phyloP scores from a whole-genome alignment of 2,329 filamentous ascomycete species.

The Pyricularia grisea region DNA sequence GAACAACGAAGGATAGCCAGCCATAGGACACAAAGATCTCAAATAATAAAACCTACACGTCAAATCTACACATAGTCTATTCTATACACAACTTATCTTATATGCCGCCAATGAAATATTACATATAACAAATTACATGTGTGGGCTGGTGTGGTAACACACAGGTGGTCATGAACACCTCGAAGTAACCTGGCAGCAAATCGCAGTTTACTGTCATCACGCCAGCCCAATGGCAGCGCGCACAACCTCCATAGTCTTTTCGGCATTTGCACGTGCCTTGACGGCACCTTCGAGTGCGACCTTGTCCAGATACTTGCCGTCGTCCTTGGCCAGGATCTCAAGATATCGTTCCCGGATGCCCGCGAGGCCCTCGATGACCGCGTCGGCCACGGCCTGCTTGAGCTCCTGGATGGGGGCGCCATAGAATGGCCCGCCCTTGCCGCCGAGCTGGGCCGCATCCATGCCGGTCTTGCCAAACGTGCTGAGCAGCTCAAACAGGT shows the following conservation, averaged over 20 bases:
- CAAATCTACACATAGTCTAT: background rate
- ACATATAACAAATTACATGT: background rate
- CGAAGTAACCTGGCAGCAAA: background rate
- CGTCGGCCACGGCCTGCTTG: constrained; percentile 54
- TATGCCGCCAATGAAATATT: background rate
- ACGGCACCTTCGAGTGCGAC: constrained; percentile 48
- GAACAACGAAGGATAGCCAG: background rate
- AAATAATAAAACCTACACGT: background rate
- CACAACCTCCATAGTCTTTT: constrained; percentile 45
- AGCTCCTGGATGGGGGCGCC: constrained; percentile 43
- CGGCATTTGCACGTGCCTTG: constrained; percentile 53
- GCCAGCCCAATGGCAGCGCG: constrained; percentile 40
- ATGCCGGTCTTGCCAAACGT: constrained; percentile 45
- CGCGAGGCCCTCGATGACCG: constrained; percentile 41
- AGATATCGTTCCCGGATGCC: constrained; percentile 48
- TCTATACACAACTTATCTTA: background rate
- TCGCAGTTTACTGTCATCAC: background rate
- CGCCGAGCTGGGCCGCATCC: constrained; percentile 27
- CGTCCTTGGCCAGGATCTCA: constrained; percentile 29
- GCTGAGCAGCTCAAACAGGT: constrained; percentile 72
- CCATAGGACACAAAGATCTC: background rate
- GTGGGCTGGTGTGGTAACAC: background rate
- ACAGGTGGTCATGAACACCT: background rate
- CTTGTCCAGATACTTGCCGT: constrained; percentile 30
- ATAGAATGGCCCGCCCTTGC: constrained; percentile 19